These are phyloP conservation scores for Tricholoma matsutake DNA, from an alignment of 768 basidiomycete species.

Conservation along the genomic window DNA sequence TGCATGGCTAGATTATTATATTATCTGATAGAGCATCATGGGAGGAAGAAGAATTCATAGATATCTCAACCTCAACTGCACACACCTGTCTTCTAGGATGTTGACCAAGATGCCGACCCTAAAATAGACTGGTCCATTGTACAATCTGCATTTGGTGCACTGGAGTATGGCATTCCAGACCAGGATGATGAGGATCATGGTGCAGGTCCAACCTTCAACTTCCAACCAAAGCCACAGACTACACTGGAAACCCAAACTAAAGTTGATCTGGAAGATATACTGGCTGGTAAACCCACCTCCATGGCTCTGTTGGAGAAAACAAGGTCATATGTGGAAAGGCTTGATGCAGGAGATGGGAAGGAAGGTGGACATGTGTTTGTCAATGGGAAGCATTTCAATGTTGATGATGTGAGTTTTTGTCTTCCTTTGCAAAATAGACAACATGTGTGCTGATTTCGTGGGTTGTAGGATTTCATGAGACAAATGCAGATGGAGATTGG, in stretches of 20 bases:
- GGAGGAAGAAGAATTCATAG: conserved; percentile 59
- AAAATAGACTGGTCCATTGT: conserved; percentile 39
- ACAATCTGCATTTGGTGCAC: conserved; percentile 33
- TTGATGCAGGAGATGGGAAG: no score
- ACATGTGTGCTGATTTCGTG: no score
- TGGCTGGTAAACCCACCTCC: conserved; percentile 30
- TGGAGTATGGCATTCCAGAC: conserved; percentile 26
- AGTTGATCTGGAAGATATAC: conserved; percentile 37
- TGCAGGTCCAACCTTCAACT: no score
- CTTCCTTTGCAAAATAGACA: no score
- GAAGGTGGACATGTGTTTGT: conserved; percentile 72
- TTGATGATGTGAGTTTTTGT: conserved; percentile 67
- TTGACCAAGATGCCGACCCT: no score
- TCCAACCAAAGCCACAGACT: no score
- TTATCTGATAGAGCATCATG: conserved; percentile 61
- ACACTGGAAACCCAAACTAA: conserved; percentile 10
- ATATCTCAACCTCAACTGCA: conserved; percentile 35
- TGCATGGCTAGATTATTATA: conserved; percentile 75
- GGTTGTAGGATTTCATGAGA: conserved; percentile 58
- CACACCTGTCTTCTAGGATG: no score
- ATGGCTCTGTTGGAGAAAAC: conserved; percentile 44
- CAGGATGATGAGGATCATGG: conserved; percentile 13
- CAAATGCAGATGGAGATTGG: conserved; percentile 57
- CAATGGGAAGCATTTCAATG: conserved; percentile 77
- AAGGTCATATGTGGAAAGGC: conserved; percentile 50